Conservation (phyloP, 164 flowering plant genomes). For the Warburgia ugandensis region DNA sequence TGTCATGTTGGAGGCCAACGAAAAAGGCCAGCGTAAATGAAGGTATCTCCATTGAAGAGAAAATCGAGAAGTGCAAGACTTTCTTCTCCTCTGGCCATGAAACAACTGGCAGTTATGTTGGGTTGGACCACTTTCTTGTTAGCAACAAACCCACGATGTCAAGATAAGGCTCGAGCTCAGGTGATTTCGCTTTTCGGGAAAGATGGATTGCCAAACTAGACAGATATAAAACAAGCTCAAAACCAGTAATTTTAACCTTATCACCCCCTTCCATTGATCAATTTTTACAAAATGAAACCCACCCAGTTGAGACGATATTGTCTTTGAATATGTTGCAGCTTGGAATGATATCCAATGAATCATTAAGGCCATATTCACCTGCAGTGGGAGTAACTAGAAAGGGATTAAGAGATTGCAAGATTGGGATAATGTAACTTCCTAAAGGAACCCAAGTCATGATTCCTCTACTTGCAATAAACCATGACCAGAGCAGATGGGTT, state of each 20-base stretch:
- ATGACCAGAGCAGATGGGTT: conserved; percentile 2
- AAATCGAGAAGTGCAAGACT: conserved; percentile 5
- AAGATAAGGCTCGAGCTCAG: neutral
- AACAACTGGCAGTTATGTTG: conserved; percentile 2
- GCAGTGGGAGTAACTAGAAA: neutral
- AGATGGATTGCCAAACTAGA: neutral
- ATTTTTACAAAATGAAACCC: too few relatives aligned
- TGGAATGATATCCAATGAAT: conserved; percentile 4
- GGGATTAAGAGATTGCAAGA: neutral
- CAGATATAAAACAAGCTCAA: conserved; percentile 6
- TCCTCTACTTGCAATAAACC: conserved; percentile 6
- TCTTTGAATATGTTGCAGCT: neutral
- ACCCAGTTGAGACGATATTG: too few relatives aligned
- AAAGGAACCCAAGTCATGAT: conserved; percentile 5
- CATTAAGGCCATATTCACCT: conserved; percentile 2
- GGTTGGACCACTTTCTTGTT: neutral
- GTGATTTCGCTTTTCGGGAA: neutral
- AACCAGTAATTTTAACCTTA: too few relatives aligned
- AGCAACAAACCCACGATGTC: conserved; percentile 2
- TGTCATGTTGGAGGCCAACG: conserved; percentile 4
- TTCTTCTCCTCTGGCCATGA: conserved; percentile 7
- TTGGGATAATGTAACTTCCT: neutral
- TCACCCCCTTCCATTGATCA: too few relatives aligned
- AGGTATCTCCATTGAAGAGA: neutral
- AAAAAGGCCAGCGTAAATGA: neutral